These are phyloP conservation scores for Draba incana DNA, from an alignment of 345 rosid species.

Conservation along the genomic window DNA sequence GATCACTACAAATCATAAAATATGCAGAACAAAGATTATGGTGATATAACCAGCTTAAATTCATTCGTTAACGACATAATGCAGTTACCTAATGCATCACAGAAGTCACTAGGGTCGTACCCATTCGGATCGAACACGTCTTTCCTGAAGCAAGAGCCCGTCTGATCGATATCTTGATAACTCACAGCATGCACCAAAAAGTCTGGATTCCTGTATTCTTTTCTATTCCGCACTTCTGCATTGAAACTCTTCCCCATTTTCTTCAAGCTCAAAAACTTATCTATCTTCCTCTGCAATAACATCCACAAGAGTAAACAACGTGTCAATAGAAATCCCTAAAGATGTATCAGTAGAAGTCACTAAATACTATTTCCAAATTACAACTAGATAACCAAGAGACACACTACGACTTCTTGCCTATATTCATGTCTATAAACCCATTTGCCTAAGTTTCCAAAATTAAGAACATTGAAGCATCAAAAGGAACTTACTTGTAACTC, in stretches of 20 bases:
- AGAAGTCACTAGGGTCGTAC: constrained; percentile 82
- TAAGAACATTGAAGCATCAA: background rate
- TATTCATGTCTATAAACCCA: too few species aligned
- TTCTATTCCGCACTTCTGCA: constrained; percentile 90
- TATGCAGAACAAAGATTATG: background rate
- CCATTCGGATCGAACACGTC: constrained; percentile 96
- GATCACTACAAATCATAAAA: background rate
- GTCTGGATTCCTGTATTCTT: constrained; percentile 94
- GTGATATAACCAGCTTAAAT: background rate
- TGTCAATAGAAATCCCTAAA: too few species aligned
- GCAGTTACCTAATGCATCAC: constrained; percentile 71
- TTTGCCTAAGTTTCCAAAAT: background rate
- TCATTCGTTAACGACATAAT: too few species aligned
- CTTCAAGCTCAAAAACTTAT: constrained; percentile 78
- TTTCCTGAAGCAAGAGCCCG: constrained; percentile 90
- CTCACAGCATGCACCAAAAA: constrained; percentile 90
- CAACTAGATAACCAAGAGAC: too few species aligned
- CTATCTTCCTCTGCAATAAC: constrained; percentile 66
- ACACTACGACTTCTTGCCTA: too few species aligned
- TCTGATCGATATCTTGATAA: constrained; percentile 91
- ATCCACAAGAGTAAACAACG: constrained; percentile 15
- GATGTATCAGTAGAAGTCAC: too few species aligned
- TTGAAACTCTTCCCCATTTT: constrained; percentile 92
- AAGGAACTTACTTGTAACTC: constrained; percentile 73
- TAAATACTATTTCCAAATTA: too few species aligned